Conservation (phyloP, 495 filamentous ascomycete genomes). For the Hypoxylon cercidicola region DNA sequence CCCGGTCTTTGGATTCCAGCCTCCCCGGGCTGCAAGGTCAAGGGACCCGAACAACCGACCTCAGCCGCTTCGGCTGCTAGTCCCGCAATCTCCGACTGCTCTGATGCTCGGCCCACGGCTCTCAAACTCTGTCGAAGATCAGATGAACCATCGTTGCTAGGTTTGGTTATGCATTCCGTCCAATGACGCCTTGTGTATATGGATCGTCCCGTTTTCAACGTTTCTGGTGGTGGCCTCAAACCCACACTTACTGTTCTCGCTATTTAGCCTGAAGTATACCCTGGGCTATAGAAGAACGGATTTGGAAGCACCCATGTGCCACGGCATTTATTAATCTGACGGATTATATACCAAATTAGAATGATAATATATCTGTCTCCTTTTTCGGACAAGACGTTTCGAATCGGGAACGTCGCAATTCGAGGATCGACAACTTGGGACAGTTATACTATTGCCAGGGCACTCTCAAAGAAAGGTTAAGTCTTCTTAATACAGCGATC, state of each 20-base stretch:
- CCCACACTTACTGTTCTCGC: constrained; percentile 12
- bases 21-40: constrained; percentile 29
- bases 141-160: constrained; percentile 22
- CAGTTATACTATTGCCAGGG: constrained; percentile 8
- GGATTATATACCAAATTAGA: constrained; percentile 27
- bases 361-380: constrained; percentile 7
- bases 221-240: constrained; percentile 33
- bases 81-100: constrained; percentile 41
- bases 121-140: constrained; percentile 30
- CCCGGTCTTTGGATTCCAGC: constrained; percentile 19
- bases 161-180: constrained; percentile 7
- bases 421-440: constrained; percentile 2
- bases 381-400: constrained; percentile 20
- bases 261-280: constrained; percentile 36
- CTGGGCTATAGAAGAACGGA: constrained; percentile 11
- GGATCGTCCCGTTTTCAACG: constrained; percentile 20
- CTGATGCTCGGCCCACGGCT: constrained; percentile 34
- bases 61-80: constrained; percentile 39
- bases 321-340: neutral
- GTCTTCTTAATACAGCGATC: constrained; percentile 4
- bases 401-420: constrained; percentile 24
- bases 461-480: constrained; percentile 1
- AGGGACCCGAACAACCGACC: constrained; percentile 28
- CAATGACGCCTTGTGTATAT: constrained; percentile 35
- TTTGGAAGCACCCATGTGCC: constrained; percentile 29